Evolutionary conservation across 2,329 filamentous ascomycete species (phyloP), one percentile per base, ranked within the genome.

Genomic region (Berkeleyomyces basicola): DNA sequence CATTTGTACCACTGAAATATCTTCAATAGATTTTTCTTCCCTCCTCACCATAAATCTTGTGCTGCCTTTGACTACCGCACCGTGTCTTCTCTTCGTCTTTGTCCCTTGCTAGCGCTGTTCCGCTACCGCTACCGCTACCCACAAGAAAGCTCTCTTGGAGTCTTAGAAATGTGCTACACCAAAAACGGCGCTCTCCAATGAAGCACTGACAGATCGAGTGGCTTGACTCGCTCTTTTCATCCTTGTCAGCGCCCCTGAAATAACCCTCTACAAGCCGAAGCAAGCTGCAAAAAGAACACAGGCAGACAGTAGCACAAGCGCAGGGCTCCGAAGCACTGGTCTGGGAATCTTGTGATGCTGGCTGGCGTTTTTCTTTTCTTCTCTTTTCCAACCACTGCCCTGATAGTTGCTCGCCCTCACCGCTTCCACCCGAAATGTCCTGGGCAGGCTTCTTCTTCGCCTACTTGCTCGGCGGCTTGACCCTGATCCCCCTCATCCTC

Each of bases 391-490:
- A 53, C 16, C 60, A 42, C n/a, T 36, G 36, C 42, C 31, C 31
- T 40, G 31, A 39, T 33, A 36, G 42, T 49, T 33, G n/a, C 16
- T 14, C 43, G 11, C 14, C 43, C 16, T 31, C 55, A 16, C 43
- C 36, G 36, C 61, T 59, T 58, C 51, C 39, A 44, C 63, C 43
- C 44, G 44, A 69, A 67, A 82, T 83, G 80, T 75, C 74, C 68
- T 81, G 78, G 75, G 75, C 75, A 40, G 71, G 71, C 68, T 84
- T 92, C 70, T 77, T 95, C 67, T 73, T 87, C 70, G 80, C 87
- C 72, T 96, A 96, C 78, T 72, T 95, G 67, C 75, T 95, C 64
- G 91, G 91, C 73, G 92, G 91, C 69, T 72, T 96, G 70, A 96
- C 91, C 64, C 92, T 96, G 71, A 71, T 96, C 64, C 91, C 91